Percentiles rank a stretch among this genome's conserved stretches.
Conservation (phyloP, 2,329 filamentous ascomycete species). For the Sporothrix inflata region DNA sequence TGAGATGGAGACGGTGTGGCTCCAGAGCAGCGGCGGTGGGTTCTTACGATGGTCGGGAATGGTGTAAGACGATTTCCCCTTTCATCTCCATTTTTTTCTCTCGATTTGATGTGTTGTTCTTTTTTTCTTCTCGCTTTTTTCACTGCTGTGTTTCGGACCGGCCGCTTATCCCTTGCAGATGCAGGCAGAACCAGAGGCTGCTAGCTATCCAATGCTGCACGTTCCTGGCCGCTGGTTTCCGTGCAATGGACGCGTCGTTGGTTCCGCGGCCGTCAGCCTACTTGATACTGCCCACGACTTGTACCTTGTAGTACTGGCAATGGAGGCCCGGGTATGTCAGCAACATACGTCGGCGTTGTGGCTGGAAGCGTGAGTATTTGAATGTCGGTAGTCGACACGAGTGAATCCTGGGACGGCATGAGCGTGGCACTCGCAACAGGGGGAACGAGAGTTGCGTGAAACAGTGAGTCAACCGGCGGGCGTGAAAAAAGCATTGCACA, state of each 20-base stretch:
- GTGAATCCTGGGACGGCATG: background rate
- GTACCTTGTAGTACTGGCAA: background rate
- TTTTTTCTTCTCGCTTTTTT: background rate
- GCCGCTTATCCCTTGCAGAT: conserved; percentile 5
- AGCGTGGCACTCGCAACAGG: conserved; percentile 3
- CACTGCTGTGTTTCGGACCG: background rate
- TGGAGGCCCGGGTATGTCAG: background rate
- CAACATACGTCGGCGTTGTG: background rate
- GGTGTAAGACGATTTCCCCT: conserved; percentile 15
- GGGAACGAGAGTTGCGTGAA: conserved; percentile 6
- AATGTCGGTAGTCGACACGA: background rate
- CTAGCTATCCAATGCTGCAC: background rate
- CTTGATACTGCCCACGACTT: background rate
- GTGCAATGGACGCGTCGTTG: background rate
- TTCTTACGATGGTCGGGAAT: background rate
- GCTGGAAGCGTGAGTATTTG: background rate
- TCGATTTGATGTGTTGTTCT: background rate
- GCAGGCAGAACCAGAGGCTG: background rate
- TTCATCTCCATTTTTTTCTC: conserved; percentile 4
- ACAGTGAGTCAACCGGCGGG: conserved; percentile 10
- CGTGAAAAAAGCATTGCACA: background rate
- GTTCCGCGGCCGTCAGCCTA: background rate
- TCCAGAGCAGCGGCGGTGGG: conserved; percentile 15
- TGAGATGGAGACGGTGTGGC: conserved; percentile 22
- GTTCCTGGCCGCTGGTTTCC: background rate